phyloP scores from a whole-genome alignment of 1,284 basidiomycete species.

The Afroboletus lepidellus region DNA sequence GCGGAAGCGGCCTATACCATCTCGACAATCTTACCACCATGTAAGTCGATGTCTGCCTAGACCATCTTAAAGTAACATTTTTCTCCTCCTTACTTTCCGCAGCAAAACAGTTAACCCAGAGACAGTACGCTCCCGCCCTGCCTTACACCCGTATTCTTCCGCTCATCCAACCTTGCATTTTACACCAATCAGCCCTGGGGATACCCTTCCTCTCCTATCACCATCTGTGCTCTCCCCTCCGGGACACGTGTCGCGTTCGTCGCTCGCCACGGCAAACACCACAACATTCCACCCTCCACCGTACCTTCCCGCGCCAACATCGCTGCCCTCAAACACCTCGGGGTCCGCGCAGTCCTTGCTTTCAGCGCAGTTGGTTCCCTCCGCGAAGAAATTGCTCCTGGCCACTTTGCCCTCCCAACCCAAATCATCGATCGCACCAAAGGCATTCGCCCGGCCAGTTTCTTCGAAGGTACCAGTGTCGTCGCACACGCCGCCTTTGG shows the following conservation, averaged over 20 bases:
- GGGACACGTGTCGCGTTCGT: constrained; percentile 87
- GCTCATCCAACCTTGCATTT: neutral
- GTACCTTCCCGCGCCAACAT: constrained; percentile 92
- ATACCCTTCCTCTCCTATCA: constrained; percentile 86
- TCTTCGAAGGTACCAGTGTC: constrained; percentile 80
- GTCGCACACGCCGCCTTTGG: constrained; percentile 96
- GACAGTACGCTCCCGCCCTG: constrained; percentile 48
- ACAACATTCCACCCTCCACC: constrained; percentile 71
- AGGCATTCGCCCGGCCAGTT: constrained; percentile 81
- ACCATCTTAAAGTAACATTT: neutral
- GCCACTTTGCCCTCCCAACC: constrained; percentile 85
- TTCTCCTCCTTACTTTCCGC: neutral
- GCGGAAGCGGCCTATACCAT: constrained; percentile 85
- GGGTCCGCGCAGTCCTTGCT: constrained; percentile 86
- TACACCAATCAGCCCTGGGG: constrained; percentile 80
- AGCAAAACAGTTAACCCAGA: constrained; percentile 72
- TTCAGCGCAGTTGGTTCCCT: constrained; percentile 98
- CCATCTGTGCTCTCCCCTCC: constrained; percentile 78
- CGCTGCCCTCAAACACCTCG: constrained; percentile 90
- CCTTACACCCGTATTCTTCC: neutral
- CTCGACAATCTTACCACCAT: constrained; percentile 84
- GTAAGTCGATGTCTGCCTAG: constrained; percentile 42
- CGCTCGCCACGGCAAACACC: constrained; percentile 83
- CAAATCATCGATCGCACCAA: constrained; percentile 99
- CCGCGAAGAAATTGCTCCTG: constrained; percentile 90